Evolutionary conservation across 305 asterid species (phyloP), one percentile per base, ranked within the genome.

Genomic region (Fraxinus greggii): DNA sequence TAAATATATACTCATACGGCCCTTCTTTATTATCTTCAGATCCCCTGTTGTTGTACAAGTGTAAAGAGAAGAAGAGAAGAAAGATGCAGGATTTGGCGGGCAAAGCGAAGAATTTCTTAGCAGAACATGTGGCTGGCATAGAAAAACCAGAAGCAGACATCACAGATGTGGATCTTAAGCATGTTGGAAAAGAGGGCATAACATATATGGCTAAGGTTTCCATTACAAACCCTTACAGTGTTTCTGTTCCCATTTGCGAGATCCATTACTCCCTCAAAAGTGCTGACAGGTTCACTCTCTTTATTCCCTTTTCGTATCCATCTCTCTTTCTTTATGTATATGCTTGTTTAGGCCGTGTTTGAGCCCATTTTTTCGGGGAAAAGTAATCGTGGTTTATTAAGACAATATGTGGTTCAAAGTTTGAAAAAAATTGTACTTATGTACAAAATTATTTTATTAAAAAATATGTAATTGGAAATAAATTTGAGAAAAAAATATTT

Each of bases 91-190:
- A 91, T 23, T 59, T 91, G 13, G 17, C 91, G 24, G 93, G 88
- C 5, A 87, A 90, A 82, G 96, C 92, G 2, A 92, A 89, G 88
- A 85, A 85, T 6, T 91, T 63, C 67, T 90, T 92, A 0, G 32
- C 93, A 13, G 93, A 84, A 0, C 88, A 90, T 81, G 42, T 91
- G 5, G 81, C 86, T 3, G 80, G 88, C 75, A 26, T 90, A 74
- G 90, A 93, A 80, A 88, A 78, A 82, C 97, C 96, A 42, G 95
- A 92, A 84, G 96, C 98, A 7, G 51, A 82, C n/a, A 81, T 92
- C 8, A 59, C 82, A n/a, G 93, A 91, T 83, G 92, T 94, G 24
- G 98, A 92, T 83, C 90, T 93, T 59, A 89, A 92, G 72, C 89
- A 89, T 4, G 80, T 92, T 5, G 88, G 88, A 72, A 28, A 85